Conservation (phyloP, 106 monocot genomes). For the Platanthera guangdongensis region DNA sequence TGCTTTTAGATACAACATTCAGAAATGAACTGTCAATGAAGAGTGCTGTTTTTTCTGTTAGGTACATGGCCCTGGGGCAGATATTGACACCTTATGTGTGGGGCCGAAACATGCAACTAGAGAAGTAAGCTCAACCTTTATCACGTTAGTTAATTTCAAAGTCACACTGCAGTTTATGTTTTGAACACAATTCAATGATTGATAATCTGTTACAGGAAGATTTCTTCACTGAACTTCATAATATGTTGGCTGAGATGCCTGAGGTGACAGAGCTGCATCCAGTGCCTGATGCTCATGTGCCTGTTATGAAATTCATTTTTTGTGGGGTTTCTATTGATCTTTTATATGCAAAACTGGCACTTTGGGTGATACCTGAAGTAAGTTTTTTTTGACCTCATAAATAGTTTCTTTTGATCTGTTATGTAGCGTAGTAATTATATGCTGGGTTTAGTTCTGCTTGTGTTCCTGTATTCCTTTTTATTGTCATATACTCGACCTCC, state of each 20-base stretch:
- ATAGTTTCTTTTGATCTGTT: background rate
- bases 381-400: conserved; percentile 12
- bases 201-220: conserved; percentile 53
- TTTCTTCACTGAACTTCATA: conserved; percentile 74
- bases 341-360: conserved; percentile 80
- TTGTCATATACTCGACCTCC: background rate
- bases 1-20: background rate
- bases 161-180: background rate
- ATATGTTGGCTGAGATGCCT: conserved; percentile 77
- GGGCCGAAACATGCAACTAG: conserved; percentile 93
- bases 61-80: conserved; percentile 99
- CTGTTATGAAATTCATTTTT: conserved; percentile 84
- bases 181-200: conserved; percentile 6
- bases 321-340: conserved; percentile 94
- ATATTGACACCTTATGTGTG: conserved; percentile 93
- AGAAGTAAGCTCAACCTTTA: conserved; percentile 39
- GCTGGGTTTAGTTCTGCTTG: background rate
- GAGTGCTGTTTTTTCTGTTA: conserved; percentile 17
- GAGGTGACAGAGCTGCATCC: conserved; percentile 92
- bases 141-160: background rate
- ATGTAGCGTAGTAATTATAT: background rate
- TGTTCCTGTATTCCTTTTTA: background rate
- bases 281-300: conserved; percentile 97
- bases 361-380: conserved; percentile 92
- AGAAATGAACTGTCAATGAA: background rate